A percentile compares a stretch with the other conserved stretches of the same genome.
Evolutionary conservation across 1,284 basidiomycete genomes (phyloP).

Genomic region (Athelia psychrophila): DNA sequence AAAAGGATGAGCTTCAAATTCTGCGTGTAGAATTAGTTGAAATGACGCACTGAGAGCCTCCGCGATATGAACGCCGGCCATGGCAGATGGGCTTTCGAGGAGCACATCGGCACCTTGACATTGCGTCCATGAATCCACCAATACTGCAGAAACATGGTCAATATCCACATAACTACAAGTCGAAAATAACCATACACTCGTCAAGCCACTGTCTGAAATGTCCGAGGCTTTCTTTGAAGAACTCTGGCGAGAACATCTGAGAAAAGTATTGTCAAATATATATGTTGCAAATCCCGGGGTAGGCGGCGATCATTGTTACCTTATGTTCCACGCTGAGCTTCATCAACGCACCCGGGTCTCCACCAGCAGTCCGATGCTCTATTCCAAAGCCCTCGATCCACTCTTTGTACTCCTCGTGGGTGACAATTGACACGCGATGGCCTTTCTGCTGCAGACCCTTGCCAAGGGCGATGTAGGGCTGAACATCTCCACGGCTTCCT

Average conservation of each 20-base stretch:
- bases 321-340: constrained; percentile 60
- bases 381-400: constrained; percentile 68
- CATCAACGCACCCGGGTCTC: constrained; percentile 75
- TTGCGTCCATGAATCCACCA: constrained; percentile 67
- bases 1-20: background rate
- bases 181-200: constrained; percentile 41
- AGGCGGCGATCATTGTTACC: constrained; percentile 25
- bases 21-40: background rate
- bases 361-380: constrained; percentile 68
- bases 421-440: constrained; percentile 57
- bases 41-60: constrained; percentile 59
- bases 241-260: constrained; percentile 81
- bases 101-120: constrained; percentile 75
- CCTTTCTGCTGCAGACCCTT: constrained; percentile 46
- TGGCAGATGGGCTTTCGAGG: constrained; percentile 72
- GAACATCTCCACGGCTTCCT: constrained; percentile 49
- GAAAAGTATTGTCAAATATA: background rate
- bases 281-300: too few species aligned
- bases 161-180: background rate
- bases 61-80: constrained; percentile 84
- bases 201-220: constrained; percentile 78
- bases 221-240: constrained; percentile 70
- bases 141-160: constrained; percentile 36
- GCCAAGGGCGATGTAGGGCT: constrained; percentile 50
- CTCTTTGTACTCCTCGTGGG: constrained; percentile 59